These are phyloP conservation scores for Thinopyrum elongatum DNA, from an alignment of 176 grass and related monocot species.

Conservation along the genomic window DNA sequence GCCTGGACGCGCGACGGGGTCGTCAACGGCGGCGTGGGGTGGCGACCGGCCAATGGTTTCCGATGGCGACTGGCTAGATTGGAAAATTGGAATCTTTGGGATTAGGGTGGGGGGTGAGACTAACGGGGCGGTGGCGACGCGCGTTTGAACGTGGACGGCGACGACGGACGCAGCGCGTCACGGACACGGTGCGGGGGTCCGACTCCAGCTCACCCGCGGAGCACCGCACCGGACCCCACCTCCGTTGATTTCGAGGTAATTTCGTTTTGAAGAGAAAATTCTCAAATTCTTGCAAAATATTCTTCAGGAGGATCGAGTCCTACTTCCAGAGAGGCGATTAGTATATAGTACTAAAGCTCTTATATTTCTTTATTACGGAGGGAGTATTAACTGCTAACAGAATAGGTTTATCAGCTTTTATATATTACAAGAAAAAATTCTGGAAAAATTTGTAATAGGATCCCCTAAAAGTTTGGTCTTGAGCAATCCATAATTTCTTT, in stretches of 20 bases:
- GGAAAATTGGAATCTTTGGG: not conserved
- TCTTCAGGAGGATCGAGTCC: too few species aligned
- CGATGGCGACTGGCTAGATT: not conserved
- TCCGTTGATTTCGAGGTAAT: not conserved
- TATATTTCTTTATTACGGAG: too few species aligned
- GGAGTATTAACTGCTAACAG: too few species aligned
- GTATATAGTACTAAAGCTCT: too few species aligned
- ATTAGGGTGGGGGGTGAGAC: not conserved
- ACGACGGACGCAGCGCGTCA: not conserved
- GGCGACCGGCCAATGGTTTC: not conserved
- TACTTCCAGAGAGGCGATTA: too few species aligned
- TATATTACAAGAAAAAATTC: too few species aligned
- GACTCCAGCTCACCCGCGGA: not conserved
- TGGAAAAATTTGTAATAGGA: too few species aligned
- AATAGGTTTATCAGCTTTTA: too few species aligned
- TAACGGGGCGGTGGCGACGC: conserved; percentile 1
- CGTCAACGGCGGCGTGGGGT: conserved; percentile 4
- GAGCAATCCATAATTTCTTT: too few species aligned
- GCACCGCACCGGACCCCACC: not conserved
- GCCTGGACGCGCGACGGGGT: not conserved
- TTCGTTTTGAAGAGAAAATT: not conserved
- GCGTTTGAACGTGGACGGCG: conserved; percentile 10
- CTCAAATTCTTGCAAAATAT: not conserved
- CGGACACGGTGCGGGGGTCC: not conserved
- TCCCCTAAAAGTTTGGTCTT: too few species aligned